Evolutionary conservation across 83 land plant genomes (phyloP).

Genomic region (Picea abies): DNA sequence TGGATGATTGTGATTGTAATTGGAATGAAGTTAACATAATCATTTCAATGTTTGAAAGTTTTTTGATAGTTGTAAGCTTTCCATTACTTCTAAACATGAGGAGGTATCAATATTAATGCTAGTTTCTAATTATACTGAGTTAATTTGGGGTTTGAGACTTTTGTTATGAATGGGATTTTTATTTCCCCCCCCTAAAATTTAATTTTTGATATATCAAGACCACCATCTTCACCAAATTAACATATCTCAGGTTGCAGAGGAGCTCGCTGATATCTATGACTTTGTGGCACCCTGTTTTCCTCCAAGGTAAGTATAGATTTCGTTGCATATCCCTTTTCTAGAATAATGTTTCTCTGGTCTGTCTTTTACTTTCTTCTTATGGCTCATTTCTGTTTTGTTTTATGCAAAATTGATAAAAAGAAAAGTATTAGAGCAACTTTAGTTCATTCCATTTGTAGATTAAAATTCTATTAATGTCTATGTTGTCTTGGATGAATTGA

Average conservation of each 20-base stretch:
- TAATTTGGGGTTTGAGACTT: not conserved
- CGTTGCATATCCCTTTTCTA: not conserved
- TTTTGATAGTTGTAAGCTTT: not conserved
- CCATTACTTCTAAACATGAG: not conserved
- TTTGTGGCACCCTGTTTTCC: slow-evolving; percentile 99
- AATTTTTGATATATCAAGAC: not conserved
- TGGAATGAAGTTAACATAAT: not conserved
- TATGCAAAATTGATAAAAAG: not conserved
- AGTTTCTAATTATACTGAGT: not conserved
- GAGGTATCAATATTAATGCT: not conserved
- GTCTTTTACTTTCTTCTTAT: not conserved
- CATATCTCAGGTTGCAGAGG: slow-evolving; percentile 77
- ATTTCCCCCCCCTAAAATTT: not conserved
- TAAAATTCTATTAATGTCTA: not conserved
- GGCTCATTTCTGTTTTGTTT: not conserved
- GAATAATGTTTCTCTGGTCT: not conserved
- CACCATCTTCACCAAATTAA: not conserved
- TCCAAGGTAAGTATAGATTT: slow-evolving; percentile 60
- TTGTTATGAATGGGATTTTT: not conserved
- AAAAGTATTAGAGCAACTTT: not conserved
- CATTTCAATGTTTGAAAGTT: not conserved
- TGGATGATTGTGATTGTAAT: not conserved
- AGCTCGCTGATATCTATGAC: slow-evolving; percentile 95
- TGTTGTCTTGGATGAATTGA: not conserved
- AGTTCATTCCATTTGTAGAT: not conserved